Evolutionary conservation across 1,139 yeast species (phyloP).

Genomic region (Meyerozyma elateridarum): DNA sequence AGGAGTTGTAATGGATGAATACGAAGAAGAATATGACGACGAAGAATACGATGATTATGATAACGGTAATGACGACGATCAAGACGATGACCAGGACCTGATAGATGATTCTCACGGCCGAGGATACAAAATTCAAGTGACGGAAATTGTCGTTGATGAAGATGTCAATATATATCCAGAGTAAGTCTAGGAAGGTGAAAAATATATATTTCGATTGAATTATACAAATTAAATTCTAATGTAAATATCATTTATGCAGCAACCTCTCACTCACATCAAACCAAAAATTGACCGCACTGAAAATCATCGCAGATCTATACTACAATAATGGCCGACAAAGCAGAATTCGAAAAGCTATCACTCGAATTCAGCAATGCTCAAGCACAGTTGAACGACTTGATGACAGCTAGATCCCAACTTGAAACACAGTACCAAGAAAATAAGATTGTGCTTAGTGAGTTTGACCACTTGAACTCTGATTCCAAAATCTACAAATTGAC

Average conservation of each 20-base stretch:
- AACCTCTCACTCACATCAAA: too few species aligned
- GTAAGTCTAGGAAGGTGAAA: background rate
- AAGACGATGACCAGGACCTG: slow-evolving; percentile 19
- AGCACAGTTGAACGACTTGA: slow-evolving; percentile 37
- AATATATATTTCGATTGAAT: background rate
- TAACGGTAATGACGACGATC: slow-evolving; percentile 8
- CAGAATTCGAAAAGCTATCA: slow-evolving; percentile 38
- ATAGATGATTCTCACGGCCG: slow-evolving; percentile 24
- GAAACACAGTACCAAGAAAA: slow-evolving; percentile 88
- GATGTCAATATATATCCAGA: slow-evolving; percentile 9
- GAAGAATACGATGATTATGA: slow-evolving; percentile 11
- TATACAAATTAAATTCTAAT: too few species aligned
- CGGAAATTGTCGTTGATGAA: slow-evolving; percentile 48
- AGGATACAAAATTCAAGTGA: slow-evolving; percentile 44
- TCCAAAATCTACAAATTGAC: slow-evolving; percentile 82
- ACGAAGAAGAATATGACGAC: slow-evolving; percentile 16
- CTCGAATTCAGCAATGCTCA: slow-evolving; percentile 36
- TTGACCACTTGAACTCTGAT: slow-evolving; percentile 51
- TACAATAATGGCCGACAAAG: too few species aligned
- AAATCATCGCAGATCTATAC: too few species aligned
- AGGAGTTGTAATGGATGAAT: slow-evolving; percentile 12
- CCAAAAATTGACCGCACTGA: too few species aligned
- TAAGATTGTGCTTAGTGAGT: slow-evolving; percentile 83
- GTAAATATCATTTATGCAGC: too few species aligned
- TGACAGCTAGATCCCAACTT: slow-evolving; percentile 60